Evolutionary conservation across 495 filamentous ascomycete genomes (phyloP), one percentile per base, ranked within the genome.

Genomic region (Parachaetomium inaequale): DNA sequence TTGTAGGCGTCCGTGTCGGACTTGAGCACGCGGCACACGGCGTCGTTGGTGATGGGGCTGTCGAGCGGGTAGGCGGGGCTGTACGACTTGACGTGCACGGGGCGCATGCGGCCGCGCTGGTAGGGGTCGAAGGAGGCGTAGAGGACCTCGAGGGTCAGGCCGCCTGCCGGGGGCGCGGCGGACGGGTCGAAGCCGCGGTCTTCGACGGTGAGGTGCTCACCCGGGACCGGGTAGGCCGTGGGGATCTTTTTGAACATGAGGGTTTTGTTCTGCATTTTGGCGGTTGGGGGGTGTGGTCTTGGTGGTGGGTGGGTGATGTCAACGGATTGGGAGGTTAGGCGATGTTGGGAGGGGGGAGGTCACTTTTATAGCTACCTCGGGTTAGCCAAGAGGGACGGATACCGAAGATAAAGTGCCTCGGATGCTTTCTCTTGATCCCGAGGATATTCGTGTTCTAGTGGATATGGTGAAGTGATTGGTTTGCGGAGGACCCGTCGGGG

Each of bases 51-150:
- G 56, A 94, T 78, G 25, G 88, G 83, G 54, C 81, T 67, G 58
- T 79, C 74, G 29, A 91, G 72, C 0, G 58, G 59, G 69, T 81
- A 92, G 19, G 86, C 69, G 3, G 86, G 77, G 12, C 76, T 63
- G 76, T 92, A 93, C 4, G 87, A 90, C 70, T 88, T 84, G 65
- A 70, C 62, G 32, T 56, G 29, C 17, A 78, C 43, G 14, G 72
- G 64, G 10, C 80, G 76, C 83, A 85, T 85, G 55, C 84, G 82
- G 55, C 90, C 90, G 31, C 93, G 88, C 76, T 88, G 86, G 80
- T 96, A 96, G 8, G 93, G 93, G 77, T 97, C 93, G 74, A 88
- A 90, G 61, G 91, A 95, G 73, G 86, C 80, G 71, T 88, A 91
- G 70, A 89, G 82, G 62, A 88, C 88, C 72, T 88, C 85, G 58